Base-by-base conservation (phyloP, 2,329 filamentous ascomycete species). In the Penicillium sp. region DNA sequence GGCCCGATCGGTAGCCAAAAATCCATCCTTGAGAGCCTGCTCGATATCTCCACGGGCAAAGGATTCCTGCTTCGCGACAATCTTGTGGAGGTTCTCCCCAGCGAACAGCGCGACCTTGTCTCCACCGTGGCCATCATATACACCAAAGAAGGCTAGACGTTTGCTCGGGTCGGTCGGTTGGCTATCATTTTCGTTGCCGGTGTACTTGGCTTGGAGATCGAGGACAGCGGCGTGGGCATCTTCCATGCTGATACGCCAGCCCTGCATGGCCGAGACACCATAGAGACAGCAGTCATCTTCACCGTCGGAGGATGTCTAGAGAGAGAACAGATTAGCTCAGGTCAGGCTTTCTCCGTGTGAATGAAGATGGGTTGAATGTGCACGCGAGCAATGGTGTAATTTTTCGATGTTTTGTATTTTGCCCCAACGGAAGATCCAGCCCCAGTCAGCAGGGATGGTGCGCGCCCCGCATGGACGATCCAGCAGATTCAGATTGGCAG, bases 161-260 rank as follows among this genome's bases (percentile, higher is more conserved):
- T 88, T 85, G 67, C 87, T 80, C 66, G 88, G 83, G 48, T 85
- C 81, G 51, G 86, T 85, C 66, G 88, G 83, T 65, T 79, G 76
- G 61, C 78, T 75, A 43, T 83, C 80, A 43, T 83, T 79, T 59
- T 81, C 77, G 55, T 70, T 73, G 31, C 77, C 76, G 18, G 56
- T 62, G 66, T 78, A 78, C 58, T 81, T 79, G 57, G 86, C 81
- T 69, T 94, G 85, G 64, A 97, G 86, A 76, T 97, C 91, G 72
- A 99, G 89, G 48, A 97, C 80, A 52, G 90, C 85, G 58, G 90
- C 91, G 79, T 99, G 94, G 61, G 94, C 87, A 75, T 99, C 94
- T 77, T 99, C 94, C 94, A 99, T 99, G 81, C 91, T 96, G 79
- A 99, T 97, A 80, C 94, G 90, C 94, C 94, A 99, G 81, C 94